These are phyloP conservation scores for Dichotomocladium elegans DNA, from an alignment of 371 early-diverging fungal genomes.

Conservation along the genomic window DNA sequence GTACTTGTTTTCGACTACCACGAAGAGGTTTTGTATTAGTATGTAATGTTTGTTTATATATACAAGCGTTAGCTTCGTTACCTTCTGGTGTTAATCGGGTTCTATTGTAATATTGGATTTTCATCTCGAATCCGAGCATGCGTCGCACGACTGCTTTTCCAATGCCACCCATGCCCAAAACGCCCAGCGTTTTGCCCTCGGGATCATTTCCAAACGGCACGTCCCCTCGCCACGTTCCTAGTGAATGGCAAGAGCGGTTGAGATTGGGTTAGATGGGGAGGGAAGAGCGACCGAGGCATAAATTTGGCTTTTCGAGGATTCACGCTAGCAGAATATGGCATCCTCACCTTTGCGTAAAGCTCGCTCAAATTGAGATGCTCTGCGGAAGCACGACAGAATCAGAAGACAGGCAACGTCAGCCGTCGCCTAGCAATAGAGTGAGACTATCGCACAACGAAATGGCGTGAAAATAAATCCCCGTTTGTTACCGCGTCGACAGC, in stretches of 20 bases:
- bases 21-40: not conserved
- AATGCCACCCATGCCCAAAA: slow-evolving; percentile 62
- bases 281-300: no score
- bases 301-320: not conserved
- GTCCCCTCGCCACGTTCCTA: slow-evolving; percentile 42
- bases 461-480: no score
- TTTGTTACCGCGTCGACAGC: slow-evolving; percentile 32
- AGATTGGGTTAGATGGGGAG: not conserved
- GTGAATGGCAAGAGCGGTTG: no score
- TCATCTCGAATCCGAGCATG: slow-evolving; percentile 50
- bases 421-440: slow-evolving; percentile 27
- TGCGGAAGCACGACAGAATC: slow-evolving; percentile 46
- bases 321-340: not conserved
- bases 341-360: slow-evolving; percentile 41
- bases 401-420: slow-evolving; percentile 53
- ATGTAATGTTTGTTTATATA: not conserved
- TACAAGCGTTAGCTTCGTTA: slow-evolving; percentile 5
- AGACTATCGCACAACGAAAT: not conserved
- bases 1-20: slow-evolving; percentile 30
- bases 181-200: slow-evolving; percentile 47
- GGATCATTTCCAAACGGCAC: slow-evolving; percentile 49
- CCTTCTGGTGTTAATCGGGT: slow-evolving; percentile 29
- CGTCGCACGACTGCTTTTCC: slow-evolving; percentile 59
- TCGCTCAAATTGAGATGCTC: slow-evolving; percentile 36
- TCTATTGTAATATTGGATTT: slow-evolving; percentile 54